These are phyloP conservation scores for Alternaria consortialis DNA, from an alignment of 2,329 filamentous ascomycete species.

Conservation along the genomic window DNA sequence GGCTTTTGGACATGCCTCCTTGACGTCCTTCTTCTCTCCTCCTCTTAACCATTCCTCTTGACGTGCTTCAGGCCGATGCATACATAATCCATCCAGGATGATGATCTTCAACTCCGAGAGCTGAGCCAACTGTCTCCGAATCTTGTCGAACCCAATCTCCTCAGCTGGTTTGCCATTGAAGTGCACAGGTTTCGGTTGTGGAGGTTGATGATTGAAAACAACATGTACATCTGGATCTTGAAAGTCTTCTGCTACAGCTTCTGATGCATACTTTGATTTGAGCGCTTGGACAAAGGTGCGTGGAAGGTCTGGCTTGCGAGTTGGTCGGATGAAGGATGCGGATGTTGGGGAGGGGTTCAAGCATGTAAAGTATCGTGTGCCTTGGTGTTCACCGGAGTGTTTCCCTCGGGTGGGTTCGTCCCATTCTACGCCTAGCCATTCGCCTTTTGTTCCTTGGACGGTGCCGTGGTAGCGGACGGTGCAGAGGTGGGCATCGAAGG, in stretches of 20 bases:
- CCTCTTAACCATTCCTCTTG: constrained; percentile 33
- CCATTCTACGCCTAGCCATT: constrained; percentile 97
- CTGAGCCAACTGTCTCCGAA: constrained; percentile 78
- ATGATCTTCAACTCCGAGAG: constrained; percentile 81
- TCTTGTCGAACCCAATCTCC: constrained; percentile 95
- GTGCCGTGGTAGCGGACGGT: constrained; percentile 85
- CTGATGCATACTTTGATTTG: constrained; percentile 80
- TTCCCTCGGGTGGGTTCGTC: constrained; percentile 87
- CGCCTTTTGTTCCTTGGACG: constrained; percentile 77
- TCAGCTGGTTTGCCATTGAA: constrained; percentile 85
- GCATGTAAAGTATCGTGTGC: constrained; percentile 61
- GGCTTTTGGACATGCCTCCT: constrained; percentile 64
- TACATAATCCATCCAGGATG: constrained; percentile 78
- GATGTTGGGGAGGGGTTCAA: constrained; percentile 71
- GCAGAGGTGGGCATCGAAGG: constrained; percentile 78
- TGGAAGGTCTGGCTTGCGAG: constrained; percentile 71
- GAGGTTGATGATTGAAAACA: constrained; percentile 38
- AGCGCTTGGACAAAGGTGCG: constrained; percentile 82
- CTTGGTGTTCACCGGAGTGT: constrained; percentile 85
- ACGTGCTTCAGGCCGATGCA: constrained; percentile 56
- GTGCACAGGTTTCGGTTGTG: constrained; percentile 64
- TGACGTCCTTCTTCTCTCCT: constrained; percentile 59
- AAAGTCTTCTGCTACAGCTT: constrained; percentile 34
- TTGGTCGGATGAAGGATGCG: constrained; percentile 87
- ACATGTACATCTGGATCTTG: constrained; percentile 47